Evolutionary conservation across 768 basidiomycete genomes (phyloP).

Genomic region (Termitomyces sp.): DNA sequence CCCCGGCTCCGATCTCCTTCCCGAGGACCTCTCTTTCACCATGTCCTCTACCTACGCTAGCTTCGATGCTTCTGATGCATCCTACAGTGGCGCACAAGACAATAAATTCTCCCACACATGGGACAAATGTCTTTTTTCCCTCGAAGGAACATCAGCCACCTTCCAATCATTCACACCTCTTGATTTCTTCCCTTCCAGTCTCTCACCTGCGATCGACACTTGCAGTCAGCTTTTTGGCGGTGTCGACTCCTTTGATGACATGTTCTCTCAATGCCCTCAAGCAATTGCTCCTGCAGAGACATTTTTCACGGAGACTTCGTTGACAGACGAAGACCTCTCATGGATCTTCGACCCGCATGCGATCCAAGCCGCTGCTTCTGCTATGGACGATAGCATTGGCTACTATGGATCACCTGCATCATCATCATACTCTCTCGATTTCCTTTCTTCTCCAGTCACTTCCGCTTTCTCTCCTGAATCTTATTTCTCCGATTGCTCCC

Average conservation of each 20-base stretch:
- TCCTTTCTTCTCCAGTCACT: neutral
- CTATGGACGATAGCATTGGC: neutral
- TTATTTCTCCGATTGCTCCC: neutral
- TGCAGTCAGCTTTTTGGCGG: slow-evolving; percentile 1
- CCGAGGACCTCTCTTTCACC: neutral
- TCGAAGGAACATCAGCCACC: neutral
- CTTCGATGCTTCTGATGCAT: neutral
- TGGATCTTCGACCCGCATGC: neutral
- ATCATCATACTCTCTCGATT: neutral
- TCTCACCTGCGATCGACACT: neutral
- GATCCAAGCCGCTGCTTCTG: neutral
- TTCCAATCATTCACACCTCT: neutral
- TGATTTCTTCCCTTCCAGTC: neutral
- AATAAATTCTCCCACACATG: neutral
- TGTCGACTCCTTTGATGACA: neutral
- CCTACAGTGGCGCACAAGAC: neutral
- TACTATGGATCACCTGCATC: neutral
- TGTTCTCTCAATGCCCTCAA: neutral
- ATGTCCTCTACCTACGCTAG: neutral
- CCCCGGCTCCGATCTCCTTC: neutral
- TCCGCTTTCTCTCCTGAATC: neutral
- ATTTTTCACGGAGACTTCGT: neutral
- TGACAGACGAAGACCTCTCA: neutral
- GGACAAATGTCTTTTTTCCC: slow-evolving; percentile 1
- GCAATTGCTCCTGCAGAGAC: neutral